Base-by-base conservation (phyloP, 2,329 filamentous ascomycete genomes). In the Fusarium setosum region DNA sequence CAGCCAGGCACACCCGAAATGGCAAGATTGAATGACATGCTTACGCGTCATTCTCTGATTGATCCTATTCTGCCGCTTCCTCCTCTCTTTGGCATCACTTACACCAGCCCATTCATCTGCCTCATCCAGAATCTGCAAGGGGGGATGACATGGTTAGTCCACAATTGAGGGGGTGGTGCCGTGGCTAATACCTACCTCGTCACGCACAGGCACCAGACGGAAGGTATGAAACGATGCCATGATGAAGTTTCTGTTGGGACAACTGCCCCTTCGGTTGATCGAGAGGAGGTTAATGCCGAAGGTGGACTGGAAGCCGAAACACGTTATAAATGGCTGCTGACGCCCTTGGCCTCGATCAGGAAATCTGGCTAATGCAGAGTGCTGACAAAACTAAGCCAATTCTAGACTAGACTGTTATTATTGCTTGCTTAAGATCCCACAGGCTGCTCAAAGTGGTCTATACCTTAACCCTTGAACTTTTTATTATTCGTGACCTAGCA, bases 201-300 rank as follows among this genome's bases (percentile, higher is more conserved):
- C 66, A 20, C 54, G 45, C 23, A 63, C 6, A 24, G 66, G 66
- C 8, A 66, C 65, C n/a, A 69, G 56, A 38, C 65, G 61, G 48
- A 69, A 69, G 20, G 44, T 68, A 38, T 59, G 62, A 18, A 68
- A 68, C 15, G 62, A 65, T 23, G 55, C 61, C 66, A 68, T 68
- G 3, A 10, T 4, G 26, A 29, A 29, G 11, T 29, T 8, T 4
- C 2, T 13, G 15, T 29, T 44, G 17, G 17, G 6, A 10, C 5
- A 5, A 40, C 4, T n/a, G 17, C 23, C 13, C 8, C 12, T 18
- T 12, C 37, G 9, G n/a, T n/a, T 24, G 9, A 41, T 31, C 13
- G 24, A n/a, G 12, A 32, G 47, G 24, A 51, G 20, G 2, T 9
- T 15, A 12, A 20, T 26, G 31, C 17, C 21, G 6, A 24, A 9